Conservation (phyloP, 2,329 filamentous ascomycete genomes). For the Verticillium nubilum region DNA sequence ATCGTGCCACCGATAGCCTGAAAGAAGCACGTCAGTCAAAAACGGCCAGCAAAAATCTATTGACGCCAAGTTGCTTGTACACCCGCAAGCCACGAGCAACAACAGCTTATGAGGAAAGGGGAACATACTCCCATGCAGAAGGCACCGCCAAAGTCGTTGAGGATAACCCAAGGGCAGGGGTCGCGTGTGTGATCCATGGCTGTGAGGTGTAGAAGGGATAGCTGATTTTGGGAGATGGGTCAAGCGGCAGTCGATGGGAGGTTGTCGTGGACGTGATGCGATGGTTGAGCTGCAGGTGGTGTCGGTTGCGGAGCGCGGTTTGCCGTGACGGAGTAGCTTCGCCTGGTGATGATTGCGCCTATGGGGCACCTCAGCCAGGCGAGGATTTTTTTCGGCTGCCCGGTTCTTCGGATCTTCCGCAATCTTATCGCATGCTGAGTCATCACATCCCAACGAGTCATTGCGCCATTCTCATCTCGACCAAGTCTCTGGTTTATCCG, state of each 20-base stretch:
- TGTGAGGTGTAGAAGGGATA: neutral
- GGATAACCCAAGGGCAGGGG: slow-evolving; percentile 92
- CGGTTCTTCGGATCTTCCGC: neutral
- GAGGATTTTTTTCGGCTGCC: neutral
- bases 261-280: neutral
- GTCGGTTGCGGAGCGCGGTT: neutral
- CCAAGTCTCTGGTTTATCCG: too few species aligned
- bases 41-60: neutral
- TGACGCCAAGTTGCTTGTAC: neutral
- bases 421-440: neutral
- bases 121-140: slow-evolving; percentile 87
- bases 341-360: neutral
- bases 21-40: neutral
- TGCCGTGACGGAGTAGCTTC: neutral
- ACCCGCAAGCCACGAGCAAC: neutral
- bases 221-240: neutral
- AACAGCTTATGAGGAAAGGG: neutral
- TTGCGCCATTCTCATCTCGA: too few species aligned
- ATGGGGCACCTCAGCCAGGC: neutral
- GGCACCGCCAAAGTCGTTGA: slow-evolving; percentile 96
- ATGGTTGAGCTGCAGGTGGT: neutral
- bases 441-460: neutral
- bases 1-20: slow-evolving; percentile 75
- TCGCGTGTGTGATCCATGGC: slow-evolving; percentile 92
- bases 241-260: neutral